Evolutionary conservation across 2,329 filamentous ascomycete genomes (phyloP), one percentile per base, ranked within the genome.

Genomic region (Sporothrix brunneoviolacea): DNA sequence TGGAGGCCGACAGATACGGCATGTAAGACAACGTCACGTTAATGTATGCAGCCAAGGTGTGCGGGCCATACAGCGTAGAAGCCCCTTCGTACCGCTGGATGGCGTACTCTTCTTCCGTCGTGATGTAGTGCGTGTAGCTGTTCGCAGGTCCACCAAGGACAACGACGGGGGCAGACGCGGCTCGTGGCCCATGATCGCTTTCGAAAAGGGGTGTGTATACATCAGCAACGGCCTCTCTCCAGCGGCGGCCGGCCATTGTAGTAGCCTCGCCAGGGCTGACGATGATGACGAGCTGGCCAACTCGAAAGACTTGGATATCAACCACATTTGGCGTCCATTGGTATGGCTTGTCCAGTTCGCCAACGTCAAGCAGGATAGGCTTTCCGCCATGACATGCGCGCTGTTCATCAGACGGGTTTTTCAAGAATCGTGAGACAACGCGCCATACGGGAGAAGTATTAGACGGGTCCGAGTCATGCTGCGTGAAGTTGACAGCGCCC

Each of bases 281-380:
- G 55, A 96, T 82, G 55, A 96, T 84, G 51, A 94, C 72, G 7
- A 96, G 69, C 61, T 93, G 87, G 0, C 91, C 91, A 0, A 91
- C 85, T 12, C 91, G 85, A 13, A 96, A 74, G 27, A 86, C 75
- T 63, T 96, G 91, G 9, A 96, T 77, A 63, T 96, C 89, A 40
- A 95, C 90, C 41, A 96, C 82, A 59, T 96, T 96, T 1, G 91
- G 88, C 0, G 86, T 83, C 91, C 91, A 97, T 7, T 80, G 72
- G 65, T 96, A 96, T 0, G 91, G 91, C 9, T 68, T 69, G 4
- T 73, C 71, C n/a, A 90, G 79, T 62, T 90, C 84, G 35, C 91
- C 91, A 2, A 95, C 88, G 58, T 96, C 91, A 1, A 97, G 77
- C 0, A 97, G 74, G 50, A 97, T 84, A 0, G 88, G 86, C 64